A percentile compares a stretch with the other conserved stretches of the same genome.
Evolutionary conservation across 148 eudicot genomes (phyloP).

Genomic region (Fagopyrum esculentum): DNA sequence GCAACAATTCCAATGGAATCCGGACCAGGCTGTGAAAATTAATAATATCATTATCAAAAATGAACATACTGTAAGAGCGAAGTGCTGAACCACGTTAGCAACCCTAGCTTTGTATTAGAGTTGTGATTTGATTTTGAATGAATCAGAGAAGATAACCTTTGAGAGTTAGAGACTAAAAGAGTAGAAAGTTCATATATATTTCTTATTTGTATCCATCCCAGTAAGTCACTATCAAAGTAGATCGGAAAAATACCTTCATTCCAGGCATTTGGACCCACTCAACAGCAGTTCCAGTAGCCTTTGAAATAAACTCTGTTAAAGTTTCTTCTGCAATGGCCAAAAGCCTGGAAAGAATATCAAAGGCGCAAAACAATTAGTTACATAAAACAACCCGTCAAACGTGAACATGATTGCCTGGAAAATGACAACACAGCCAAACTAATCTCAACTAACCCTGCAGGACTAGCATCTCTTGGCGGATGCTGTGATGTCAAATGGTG

Average conservation of each 20-base stretch:
- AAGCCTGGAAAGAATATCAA: conserved; percentile 56
- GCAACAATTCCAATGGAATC: conserved; percentile 99
- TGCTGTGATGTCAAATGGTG: conserved; percentile 82
- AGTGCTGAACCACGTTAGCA: conserved; percentile 1
- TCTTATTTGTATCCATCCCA: neutral
- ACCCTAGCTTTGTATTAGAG: neutral
- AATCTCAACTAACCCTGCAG: conserved; percentile 91
- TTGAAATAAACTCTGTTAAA: conserved; percentile 99
- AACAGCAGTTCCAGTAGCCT: conserved; percentile 99
- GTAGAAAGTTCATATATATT: neutral
- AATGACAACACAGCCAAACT: conserved; percentile 44
- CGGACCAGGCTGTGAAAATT: conserved; percentile 93
- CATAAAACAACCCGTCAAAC: conserved; percentile 26
- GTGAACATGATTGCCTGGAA: conserved; percentile 29
- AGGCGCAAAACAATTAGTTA: conserved; percentile 26
- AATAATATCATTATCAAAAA: neutral
- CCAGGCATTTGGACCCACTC: conserved; percentile 99
- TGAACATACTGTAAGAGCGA: neutral
- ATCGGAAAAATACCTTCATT: conserved; percentile 73
- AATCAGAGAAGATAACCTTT: neutral
- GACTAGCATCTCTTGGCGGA: conserved; percentile 99
- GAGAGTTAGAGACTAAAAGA: neutral
- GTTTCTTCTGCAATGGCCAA: conserved; percentile 99
- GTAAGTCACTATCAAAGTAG: neutral
- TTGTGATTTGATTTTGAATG: neutral